Evolutionary conservation across 2,329 filamentous ascomycete species (phyloP), one percentile per base, ranked within the genome.

Genomic region (Fusarium sp.): DNA sequence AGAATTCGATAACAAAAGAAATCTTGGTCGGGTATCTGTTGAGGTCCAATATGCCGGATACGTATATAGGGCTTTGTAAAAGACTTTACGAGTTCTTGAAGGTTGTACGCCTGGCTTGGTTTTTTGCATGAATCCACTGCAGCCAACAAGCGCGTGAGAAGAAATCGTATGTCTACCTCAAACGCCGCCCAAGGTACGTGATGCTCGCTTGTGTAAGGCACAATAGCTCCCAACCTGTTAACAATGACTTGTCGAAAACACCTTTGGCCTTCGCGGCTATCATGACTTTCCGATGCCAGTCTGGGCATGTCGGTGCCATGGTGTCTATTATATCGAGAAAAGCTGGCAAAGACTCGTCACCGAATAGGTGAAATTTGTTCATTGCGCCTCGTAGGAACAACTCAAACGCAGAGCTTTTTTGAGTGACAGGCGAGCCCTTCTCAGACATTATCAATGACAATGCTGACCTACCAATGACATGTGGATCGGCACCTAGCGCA

Each of bases 11-110:
- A 60, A 5, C 57, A 58, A 5, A 0, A 17, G 0, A 8, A 1
- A 4, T 2, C 0, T 20, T 1, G 1, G 1, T 0, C 0, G 2
- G 0, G 2, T 2, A 2, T 0, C 5, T 1, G 2, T 9, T 0
- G 1, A 4, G 0, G 6, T 1, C 1, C 15, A 24, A 59, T 4
- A 20, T 28, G 6, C 3, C 50, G 15, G 6, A 22, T 0, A 2
- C 20, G 11, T 9, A 0, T 3, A 7, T 24, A 4, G 1, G 15
- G 11, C 1, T 1, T 18, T 0, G 17, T 34, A 1, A 28, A 26
- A 0, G 15, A 42, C 7, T 2, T 8, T 4, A 11, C 6, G 7
- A 36, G 9, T 7, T 18, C 15, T 3, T 2, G 9, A 0, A 9
- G 10, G 10, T 3, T 22, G 5, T 2, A 1, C 8, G 0, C 5